Conservation (phyloP, 345 rosid species). For the Hirschfeldia incana region DNA sequence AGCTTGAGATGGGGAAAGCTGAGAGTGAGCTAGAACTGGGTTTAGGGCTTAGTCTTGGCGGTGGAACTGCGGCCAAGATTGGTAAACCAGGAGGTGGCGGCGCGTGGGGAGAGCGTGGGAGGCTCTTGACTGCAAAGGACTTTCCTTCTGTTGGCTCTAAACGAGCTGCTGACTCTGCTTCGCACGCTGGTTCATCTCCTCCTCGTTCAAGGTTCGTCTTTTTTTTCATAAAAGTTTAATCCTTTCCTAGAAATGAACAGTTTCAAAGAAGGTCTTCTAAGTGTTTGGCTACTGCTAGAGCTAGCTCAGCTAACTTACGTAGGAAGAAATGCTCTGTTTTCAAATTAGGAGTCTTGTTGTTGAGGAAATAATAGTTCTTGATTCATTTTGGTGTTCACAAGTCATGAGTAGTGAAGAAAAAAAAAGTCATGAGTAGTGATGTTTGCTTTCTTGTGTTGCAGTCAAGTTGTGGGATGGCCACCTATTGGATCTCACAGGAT, state of each 20-base stretch:
- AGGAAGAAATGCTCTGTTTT: constrained; percentile 16
- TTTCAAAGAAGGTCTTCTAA: neutral
- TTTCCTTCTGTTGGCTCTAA: constrained; percentile 70
- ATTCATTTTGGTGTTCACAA: neutral
- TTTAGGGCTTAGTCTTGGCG: constrained; percentile 70
- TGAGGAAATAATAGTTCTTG: neutral
- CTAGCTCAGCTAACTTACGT: constrained; percentile 2
- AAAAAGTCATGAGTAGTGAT: neutral
- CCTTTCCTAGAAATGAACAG: neutral
- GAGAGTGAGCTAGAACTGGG: constrained; percentile 70
- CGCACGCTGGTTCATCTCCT: constrained; percentile 69
- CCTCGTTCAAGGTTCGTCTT: constrained; percentile 56
- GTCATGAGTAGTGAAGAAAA: neutral
- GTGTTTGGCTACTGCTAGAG: neutral
- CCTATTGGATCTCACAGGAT: constrained; percentile 78
- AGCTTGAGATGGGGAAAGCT: constrained; percentile 46
- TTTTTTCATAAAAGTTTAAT: neutral
- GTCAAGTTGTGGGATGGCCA: constrained; percentile 97
- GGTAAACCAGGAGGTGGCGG: constrained; percentile 37
- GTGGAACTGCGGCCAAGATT: constrained; percentile 45
- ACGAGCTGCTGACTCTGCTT: constrained; percentile 68
- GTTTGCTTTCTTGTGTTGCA: constrained; percentile 40
- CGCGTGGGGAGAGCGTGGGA: constrained; percentile 75
- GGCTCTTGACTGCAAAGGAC: constrained; percentile 75
- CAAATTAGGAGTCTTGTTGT: neutral